phyloP scores from a whole-genome alignment of 345 rosid genomes.

The Salix arbutifolia region DNA sequence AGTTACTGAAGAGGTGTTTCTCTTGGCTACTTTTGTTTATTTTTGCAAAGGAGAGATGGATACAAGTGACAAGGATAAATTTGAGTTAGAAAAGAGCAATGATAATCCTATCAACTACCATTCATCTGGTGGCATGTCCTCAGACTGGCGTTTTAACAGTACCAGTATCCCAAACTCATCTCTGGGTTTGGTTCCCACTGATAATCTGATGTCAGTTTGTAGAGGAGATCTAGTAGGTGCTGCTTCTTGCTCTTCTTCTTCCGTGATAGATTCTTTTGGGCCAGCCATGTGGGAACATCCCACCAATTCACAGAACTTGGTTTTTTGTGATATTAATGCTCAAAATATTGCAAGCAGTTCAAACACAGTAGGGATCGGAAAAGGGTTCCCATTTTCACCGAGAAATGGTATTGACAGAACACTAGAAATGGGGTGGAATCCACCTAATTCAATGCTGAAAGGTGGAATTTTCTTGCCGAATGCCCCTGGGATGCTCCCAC shows the following conservation, averaged over 20 bases:
- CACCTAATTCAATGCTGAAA: slow-evolving; percentile 54
- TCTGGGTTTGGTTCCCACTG: slow-evolving; percentile 46
- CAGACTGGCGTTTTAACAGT: slow-evolving; percentile 59
- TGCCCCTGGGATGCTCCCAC: slow-evolving; percentile 49
- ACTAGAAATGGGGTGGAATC: slow-evolving; percentile 69
- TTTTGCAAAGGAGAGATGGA: slow-evolving; percentile 47
- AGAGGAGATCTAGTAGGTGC: slow-evolving; percentile 40
- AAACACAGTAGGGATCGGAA: slow-evolving; percentile 34
- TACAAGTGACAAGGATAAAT: slow-evolving; percentile 54
- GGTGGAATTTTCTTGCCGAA: slow-evolving; percentile 56
- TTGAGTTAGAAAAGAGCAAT: slow-evolving; percentile 53
- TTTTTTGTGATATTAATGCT: slow-evolving; percentile 50
- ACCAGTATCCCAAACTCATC: slow-evolving; percentile 46
- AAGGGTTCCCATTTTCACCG: slow-evolving; percentile 42
- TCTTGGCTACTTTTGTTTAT: slow-evolving; percentile 15
- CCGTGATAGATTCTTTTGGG: slow-evolving; percentile 61
- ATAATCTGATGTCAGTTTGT: slow-evolving; percentile 40
- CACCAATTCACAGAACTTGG: slow-evolving; percentile 50
- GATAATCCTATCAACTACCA: slow-evolving; percentile 40
- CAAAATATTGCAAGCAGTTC: slow-evolving; percentile 41
- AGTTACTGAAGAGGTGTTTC: slow-evolving; percentile 12
- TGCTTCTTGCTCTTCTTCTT: slow-evolving; percentile 62
- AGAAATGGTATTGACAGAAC: slow-evolving; percentile 50
- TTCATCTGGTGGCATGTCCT: slow-evolving; percentile 34
- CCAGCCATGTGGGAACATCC: slow-evolving; percentile 67